A percentile compares a stretch with the other conserved stretches of the same genome.
These are phyloP conservation scores for Theileria sp. DNA, from an alignment of 169 alveolate species.

Conservation along the genomic window DNA sequence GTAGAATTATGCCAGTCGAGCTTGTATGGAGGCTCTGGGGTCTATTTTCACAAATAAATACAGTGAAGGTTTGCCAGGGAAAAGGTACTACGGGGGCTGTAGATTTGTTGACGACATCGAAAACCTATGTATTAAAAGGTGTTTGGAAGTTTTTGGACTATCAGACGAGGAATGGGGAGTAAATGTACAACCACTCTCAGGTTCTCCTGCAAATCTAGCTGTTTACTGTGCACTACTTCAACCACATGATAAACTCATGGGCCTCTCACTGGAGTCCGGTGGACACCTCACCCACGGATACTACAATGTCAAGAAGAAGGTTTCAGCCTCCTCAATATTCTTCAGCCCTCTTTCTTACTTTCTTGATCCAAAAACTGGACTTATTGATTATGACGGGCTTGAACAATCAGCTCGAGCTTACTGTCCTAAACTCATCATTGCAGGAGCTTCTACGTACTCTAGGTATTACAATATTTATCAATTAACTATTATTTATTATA, in stretches of 20 bases:
- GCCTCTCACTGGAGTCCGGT: slow-evolving; percentile 93
- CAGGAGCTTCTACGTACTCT: slow-evolving; percentile 78
- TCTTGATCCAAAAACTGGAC: slow-evolving; percentile 86
- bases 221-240: slow-evolving; percentile 92
- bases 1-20: slow-evolving; percentile 83
- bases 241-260: slow-evolving; percentile 95
- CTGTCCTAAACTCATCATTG: slow-evolving; percentile 71
- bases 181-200: slow-evolving; percentile 95
- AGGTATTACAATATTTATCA: slow-evolving; percentile 29
- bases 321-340: slow-evolving; percentile 91
- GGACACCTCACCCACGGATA: slow-evolving; percentile 94
- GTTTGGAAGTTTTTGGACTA: slow-evolving; percentile 90
- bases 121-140: slow-evolving; percentile 87
- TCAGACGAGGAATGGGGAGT: slow-evolving; percentile 95
- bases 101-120: slow-evolving; percentile 86
- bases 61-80: slow-evolving; percentile 96
- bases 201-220: slow-evolving; percentile 96
- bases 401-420: slow-evolving; percentile 84
- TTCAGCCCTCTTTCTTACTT: slow-evolving; percentile 92
- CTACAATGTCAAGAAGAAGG: slow-evolving; percentile 85
- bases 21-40: slow-evolving; percentile 90
- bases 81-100: slow-evolving; percentile 91
- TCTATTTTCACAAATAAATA: slow-evolving; percentile 89
- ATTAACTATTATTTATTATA: not conserved
- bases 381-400: slow-evolving; percentile 89